phyloP scores from a whole-genome alignment of 495 filamentous ascomycete genomes.

The Amphirosellinia nigrospora region DNA sequence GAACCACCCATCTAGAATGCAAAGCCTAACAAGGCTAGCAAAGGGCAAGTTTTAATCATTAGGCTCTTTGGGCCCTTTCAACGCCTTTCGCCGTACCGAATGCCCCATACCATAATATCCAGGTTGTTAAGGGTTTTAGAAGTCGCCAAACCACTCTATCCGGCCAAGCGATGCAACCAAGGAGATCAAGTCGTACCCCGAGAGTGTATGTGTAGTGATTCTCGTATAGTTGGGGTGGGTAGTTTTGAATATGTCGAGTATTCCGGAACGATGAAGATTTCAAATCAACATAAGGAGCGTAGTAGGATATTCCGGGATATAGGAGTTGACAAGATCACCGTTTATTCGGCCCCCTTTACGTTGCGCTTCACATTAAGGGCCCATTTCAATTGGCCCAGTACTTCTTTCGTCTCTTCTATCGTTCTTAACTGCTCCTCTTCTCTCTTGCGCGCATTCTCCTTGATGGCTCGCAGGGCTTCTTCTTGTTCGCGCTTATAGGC shows the following conservation, averaged over 20 bases:
- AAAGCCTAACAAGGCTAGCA: slow-evolving; percentile 3
- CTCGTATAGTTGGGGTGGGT: neutral
- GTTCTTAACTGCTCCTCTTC: slow-evolving; percentile 61
- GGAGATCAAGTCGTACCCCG: slow-evolving; percentile 15
- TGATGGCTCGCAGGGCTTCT: slow-evolving; percentile 60
- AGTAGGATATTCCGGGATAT: neutral
- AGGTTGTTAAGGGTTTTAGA: slow-evolving; percentile 12
- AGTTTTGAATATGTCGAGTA: neutral
- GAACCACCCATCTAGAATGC: neutral
- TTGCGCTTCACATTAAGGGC: slow-evolving; percentile 67
- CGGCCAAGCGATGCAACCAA: slow-evolving; percentile 25
- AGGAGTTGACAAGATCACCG: neutral
- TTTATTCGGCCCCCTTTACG: slow-evolving; percentile 57
- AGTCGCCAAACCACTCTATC: slow-evolving; percentile 25
- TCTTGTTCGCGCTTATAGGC: slow-evolving; percentile 70
- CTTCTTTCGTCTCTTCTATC: slow-evolving; percentile 65
- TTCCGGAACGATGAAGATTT: neutral
- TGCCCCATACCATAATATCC: slow-evolving; percentile 23
- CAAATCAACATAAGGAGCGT: neutral
- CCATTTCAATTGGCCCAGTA: slow-evolving; percentile 72
- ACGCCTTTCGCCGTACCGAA: slow-evolving; percentile 27
- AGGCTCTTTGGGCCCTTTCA: slow-evolving; percentile 22
- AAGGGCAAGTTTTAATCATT: slow-evolving; percentile 13
- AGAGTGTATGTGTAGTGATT: slow-evolving; percentile 20
- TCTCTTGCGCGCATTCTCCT: slow-evolving; percentile 58